Evolutionary conservation across 1,139 yeast genomes (phyloP).

Genomic region (Geotrichum europaeum): DNA sequence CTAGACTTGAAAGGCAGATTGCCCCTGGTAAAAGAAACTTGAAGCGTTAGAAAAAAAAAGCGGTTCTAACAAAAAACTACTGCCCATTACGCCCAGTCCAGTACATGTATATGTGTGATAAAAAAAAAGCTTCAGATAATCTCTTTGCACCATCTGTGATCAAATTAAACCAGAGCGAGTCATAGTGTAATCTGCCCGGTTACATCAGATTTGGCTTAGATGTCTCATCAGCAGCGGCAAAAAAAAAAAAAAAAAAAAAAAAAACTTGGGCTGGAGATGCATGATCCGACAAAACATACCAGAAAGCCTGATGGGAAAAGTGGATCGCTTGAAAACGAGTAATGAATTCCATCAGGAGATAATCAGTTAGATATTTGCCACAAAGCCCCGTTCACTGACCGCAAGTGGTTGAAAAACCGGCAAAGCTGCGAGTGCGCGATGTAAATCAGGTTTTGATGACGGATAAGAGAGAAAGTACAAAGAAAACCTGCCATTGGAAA

Average conservation of each 20-base stretch:
- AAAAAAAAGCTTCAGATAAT: slow-evolving; percentile 2
- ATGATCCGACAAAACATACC: background rate
- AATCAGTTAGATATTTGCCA: no score
- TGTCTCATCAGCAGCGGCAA: slow-evolving; percentile 1
- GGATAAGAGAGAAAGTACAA: background rate
- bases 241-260: no score
- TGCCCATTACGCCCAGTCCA: background rate
- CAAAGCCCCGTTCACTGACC: background rate
- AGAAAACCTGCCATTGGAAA: no score
- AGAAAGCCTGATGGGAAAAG: no score
- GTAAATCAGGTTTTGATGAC: background rate
- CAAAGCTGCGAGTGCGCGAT: background rate
- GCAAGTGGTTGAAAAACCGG: background rate
- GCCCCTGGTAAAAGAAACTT: background rate
- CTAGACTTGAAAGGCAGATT: background rate
- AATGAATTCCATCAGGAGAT: no score
- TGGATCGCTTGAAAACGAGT: no score
- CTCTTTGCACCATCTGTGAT: slow-evolving; percentile 11
- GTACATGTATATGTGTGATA: background rate
- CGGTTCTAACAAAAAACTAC: background rate
- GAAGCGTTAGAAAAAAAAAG: background rate
- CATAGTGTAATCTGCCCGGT: background rate
- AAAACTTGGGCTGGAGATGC: background rate
- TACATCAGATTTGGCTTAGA: slow-evolving; percentile 11
- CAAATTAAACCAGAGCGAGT: slow-evolving; percentile 3